These are phyloP conservation scores for Trichosporon ovoides DNA, from an alignment of 1,284 basidiomycete species.

Conservation along the genomic window DNA sequence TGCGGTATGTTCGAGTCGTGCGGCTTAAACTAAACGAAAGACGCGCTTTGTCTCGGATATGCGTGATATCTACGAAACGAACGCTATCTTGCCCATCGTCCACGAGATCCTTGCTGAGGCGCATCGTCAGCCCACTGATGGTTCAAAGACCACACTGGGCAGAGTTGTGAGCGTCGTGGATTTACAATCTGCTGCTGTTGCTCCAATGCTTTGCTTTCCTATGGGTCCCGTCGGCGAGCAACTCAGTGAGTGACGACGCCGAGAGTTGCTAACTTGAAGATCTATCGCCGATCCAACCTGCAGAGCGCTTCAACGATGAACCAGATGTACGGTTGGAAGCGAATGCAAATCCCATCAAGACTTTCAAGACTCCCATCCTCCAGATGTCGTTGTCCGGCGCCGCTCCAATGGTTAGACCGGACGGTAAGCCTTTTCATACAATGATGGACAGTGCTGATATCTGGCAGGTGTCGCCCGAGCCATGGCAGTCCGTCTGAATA, in stretches of 20 bases:
- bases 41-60: conserved; percentile 8
- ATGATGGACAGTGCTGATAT: no score
- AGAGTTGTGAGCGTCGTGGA: neutral
- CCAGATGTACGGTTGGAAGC: neutral
- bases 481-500: conserved; percentile 26
- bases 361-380: neutral
- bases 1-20: conserved; percentile 13
- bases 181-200: neutral
- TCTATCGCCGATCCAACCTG: conserved; percentile 26
- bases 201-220: conserved; percentile 24
- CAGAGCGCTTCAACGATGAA: neutral
- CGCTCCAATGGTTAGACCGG: neutral
- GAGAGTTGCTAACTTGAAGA: conserved; percentile 13
- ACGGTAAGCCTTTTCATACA: neutral
- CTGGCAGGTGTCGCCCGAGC: conserved; percentile 24
- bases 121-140: conserved; percentile 10
- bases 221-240: conserved; percentile 30
- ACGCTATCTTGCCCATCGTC: conserved; percentile 1
- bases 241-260: conserved; percentile 23
- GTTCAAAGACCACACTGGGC: neutral
- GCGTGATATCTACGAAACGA: conserved; percentile 10
- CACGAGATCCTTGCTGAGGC: conserved; percentile 17
- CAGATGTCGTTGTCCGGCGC: neutral
- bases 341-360: neutral
- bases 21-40: neutral